Percentiles rank a stretch among this genome's conserved stretches.
These are phyloP conservation scores for Cordyceps pruinosa DNA, from an alignment of 2,329 filamentous ascomycete genomes.

Conservation along the genomic window DNA sequence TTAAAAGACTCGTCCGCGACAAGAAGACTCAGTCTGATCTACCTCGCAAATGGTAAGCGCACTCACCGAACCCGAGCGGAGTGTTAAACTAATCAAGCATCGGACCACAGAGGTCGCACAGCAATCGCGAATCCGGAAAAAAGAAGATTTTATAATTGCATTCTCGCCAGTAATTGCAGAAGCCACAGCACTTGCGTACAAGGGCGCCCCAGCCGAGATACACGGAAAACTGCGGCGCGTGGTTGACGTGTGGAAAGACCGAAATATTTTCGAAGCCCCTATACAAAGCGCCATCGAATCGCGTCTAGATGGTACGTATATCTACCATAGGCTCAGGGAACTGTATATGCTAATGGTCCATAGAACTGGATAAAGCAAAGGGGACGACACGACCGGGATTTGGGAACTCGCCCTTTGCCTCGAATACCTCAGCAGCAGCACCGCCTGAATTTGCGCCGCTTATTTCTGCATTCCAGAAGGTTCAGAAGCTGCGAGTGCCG, in stretches of 20 bases:
- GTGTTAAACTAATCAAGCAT: constrained; percentile 2
- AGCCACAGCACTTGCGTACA: constrained; percentile 84
- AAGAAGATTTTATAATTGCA: constrained; percentile 85
- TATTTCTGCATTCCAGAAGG: constrained; percentile 64
- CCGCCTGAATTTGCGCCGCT: constrained; percentile 63
- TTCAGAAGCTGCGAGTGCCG: constrained; percentile 65
- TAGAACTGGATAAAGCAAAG: constrained; percentile 57
- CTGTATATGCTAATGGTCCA: constrained; percentile 14
- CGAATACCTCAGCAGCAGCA: constrained; percentile 32
- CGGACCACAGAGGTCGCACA: constrained; percentile 73
- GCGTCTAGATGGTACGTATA: constrained; percentile 68
- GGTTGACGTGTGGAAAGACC: constrained; percentile 88
- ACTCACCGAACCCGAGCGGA: neutral
- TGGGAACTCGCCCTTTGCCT: constrained; percentile 55
- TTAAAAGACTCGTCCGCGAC: constrained; percentile 80
- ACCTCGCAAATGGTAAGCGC: constrained; percentile 81
- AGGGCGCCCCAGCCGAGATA: constrained; percentile 76
- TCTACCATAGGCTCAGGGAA: no score
- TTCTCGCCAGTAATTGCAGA: constrained; percentile 91
- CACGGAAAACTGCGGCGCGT: constrained; percentile 84
- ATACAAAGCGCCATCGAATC: constrained; percentile 77
- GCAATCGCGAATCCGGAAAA: constrained; percentile 86
- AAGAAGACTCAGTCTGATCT: constrained; percentile 85
- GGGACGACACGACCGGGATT: constrained; percentile 46
- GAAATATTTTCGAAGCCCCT: constrained; percentile 72